Conservation (phyloP, 129 eudicot genomes). For the Pulicaria dysenterica region DNA sequence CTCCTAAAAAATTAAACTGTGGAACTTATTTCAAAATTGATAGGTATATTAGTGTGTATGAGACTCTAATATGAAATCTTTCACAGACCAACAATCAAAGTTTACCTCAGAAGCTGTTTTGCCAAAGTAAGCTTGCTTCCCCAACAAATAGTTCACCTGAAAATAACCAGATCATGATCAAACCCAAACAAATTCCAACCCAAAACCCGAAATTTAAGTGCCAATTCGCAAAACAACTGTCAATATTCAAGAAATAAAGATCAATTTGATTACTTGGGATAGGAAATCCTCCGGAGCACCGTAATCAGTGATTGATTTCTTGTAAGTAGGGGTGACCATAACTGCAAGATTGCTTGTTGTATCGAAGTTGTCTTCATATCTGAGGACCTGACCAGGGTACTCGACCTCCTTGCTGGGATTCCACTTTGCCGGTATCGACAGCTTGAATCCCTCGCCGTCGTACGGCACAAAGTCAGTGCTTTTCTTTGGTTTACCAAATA, state of each 20-base stretch:
- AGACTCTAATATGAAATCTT: too few species aligned
- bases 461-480: conserved; percentile 72
- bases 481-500: conserved; percentile 84
- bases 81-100: too few species aligned
- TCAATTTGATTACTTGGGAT: conserved; percentile 42
- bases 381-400: conserved; percentile 85
- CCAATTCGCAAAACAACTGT: background rate
- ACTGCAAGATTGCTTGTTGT: conserved; percentile 66
- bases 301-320: conserved; percentile 80
- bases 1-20: too few species aligned
- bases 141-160: conserved; percentile 83
- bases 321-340: conserved; percentile 64
- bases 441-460: conserved; percentile 69
- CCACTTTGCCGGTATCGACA: conserved; percentile 76
- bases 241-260: background rate
- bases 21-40: too few species aligned
- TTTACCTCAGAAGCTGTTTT: conserved; percentile 84
- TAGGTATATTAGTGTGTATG: too few species aligned
- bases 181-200: background rate
- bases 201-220: background rate
- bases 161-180: background rate
- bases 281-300: conserved; percentile 86
- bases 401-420: conserved; percentile 85
- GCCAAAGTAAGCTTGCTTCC: conserved; percentile 84
- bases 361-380: conserved; percentile 90